These are phyloP conservation scores for Nigrograna mackinnonii DNA, from an alignment of 2,329 filamentous ascomycete genomes.

Conservation along the genomic window DNA sequence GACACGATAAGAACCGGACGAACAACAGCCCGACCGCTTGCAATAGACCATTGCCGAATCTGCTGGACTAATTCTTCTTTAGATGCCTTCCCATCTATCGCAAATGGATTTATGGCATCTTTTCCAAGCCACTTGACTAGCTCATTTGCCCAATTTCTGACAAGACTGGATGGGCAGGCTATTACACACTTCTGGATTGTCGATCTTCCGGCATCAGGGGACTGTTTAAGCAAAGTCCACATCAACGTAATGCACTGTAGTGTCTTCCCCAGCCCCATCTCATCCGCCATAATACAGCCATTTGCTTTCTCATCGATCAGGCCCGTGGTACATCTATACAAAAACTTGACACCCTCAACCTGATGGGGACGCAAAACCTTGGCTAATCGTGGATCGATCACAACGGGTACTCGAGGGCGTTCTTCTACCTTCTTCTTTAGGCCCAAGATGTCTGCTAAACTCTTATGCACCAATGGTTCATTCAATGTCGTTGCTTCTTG, in stretches of 20 bases:
- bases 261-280: slow-evolving; percentile 98
- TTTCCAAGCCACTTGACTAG: slow-evolving; percentile 94
- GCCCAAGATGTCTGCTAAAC: slow-evolving; percentile 89
- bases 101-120: slow-evolving; percentile 89
- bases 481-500: slow-evolving; percentile 62
- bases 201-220: slow-evolving; percentile 88
- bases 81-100: slow-evolving; percentile 92
- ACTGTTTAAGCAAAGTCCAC: slow-evolving; percentile 96
- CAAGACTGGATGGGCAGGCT: slow-evolving; percentile 92
- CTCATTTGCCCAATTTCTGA: slow-evolving; percentile 98
- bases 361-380: slow-evolving; percentile 96
- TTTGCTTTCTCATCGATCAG: slow-evolving; percentile 92
- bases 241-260: slow-evolving; percentile 94
- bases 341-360: slow-evolving; percentile 95
- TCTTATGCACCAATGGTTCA: slow-evolving; percentile 87
- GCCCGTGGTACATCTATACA: slow-evolving; percentile 94
- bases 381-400: slow-evolving; percentile 87
- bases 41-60: slow-evolving; percentile 91
- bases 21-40: slow-evolving; percentile 85
- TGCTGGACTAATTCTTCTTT: slow-evolving; percentile 92
- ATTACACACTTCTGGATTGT: slow-evolving; percentile 98
- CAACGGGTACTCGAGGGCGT: slow-evolving; percentile 89
- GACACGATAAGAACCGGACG: slow-evolving; percentile 96
- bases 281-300: slow-evolving; percentile 99
- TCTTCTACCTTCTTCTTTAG: slow-evolving; percentile 88